A percentile compares a stretch with the other conserved stretches of the same genome.
phyloP scores from a whole-genome alignment of 768 basidiomycete species.

The Lactifluus volemus region DNA sequence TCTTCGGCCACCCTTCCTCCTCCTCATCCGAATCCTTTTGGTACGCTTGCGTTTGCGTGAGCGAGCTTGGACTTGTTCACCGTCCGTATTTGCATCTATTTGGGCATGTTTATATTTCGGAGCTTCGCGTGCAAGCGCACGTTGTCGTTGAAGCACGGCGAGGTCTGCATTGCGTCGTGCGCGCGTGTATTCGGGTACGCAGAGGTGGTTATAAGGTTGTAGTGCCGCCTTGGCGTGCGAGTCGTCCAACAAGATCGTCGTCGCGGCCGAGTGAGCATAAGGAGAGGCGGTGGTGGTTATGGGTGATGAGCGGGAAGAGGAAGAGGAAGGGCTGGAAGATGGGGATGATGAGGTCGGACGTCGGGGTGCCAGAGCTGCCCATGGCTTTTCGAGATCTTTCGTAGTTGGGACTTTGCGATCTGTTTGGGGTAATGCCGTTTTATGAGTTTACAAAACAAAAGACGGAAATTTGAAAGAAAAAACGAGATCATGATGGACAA shows the following conservation, averaged over 20 bases:
- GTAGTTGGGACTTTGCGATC: conserved; percentile 42
- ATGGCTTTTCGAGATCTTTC: conserved; percentile 70
- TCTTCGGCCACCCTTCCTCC: no score
- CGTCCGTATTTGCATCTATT: no score
- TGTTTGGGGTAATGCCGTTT: not conserved
- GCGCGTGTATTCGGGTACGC: conserved; percentile 57
- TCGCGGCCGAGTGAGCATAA: conserved; percentile 33
- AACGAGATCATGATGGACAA: not conserved
- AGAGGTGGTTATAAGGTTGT: conserved; percentile 79
- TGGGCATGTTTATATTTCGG: no score
- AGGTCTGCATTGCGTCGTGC: conserved; percentile 35
- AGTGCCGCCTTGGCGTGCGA: conserved; percentile 47
- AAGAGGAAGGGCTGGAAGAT: not conserved
- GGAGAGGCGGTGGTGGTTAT: not conserved
- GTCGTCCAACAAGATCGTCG: conserved; percentile 45
- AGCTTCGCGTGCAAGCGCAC: not conserved
- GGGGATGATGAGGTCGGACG: not conserved
- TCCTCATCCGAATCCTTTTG: no score
- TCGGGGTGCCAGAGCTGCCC: conserved; percentile 35
- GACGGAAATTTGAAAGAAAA: no score
- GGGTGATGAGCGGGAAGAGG: not conserved
- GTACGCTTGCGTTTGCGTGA: no score
- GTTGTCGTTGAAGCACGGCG: conserved; percentile 19
- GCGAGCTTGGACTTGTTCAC: not conserved
- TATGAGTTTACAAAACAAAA: no score